phyloP scores from a whole-genome alignment of 176 grass and related monocot species.

The Pontederia paniculata region DNA sequence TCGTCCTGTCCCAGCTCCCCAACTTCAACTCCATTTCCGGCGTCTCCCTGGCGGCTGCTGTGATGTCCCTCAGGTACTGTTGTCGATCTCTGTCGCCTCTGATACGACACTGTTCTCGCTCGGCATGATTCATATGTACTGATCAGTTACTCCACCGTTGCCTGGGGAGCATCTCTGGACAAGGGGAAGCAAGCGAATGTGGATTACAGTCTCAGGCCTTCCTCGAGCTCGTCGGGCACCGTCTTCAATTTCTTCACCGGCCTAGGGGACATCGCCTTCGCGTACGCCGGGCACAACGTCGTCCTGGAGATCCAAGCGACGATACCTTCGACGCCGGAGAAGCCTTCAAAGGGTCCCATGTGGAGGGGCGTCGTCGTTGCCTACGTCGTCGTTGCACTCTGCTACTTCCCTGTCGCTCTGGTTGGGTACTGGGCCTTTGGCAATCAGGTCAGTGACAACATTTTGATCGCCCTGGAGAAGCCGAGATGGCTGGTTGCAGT shows the following conservation, averaged over 20 bases:
- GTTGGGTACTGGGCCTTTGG: no score
- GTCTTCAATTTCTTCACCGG: conserved; percentile 32
- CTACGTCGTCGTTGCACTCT: no score
- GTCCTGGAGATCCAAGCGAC: conserved; percentile 67
- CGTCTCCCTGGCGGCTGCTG: conserved; percentile 59
- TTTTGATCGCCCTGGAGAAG: no score
- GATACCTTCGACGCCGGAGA: conserved; percentile 42
- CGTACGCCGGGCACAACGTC: conserved; percentile 52
- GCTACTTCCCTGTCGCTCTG: no score
- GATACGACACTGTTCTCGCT: neutral
- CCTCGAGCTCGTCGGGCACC: conserved; percentile 10
- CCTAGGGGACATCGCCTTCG: conserved; percentile 27
- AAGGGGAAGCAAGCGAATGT: conserved; percentile 15
- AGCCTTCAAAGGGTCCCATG: conserved; percentile 7
- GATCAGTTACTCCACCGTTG: conserved; percentile 42
- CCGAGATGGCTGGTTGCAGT: no score
- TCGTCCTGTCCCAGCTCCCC: conserved; percentile 59
- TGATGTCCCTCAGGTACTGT: conserved; percentile 49
- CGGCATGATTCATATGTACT: conserved; percentile 5
- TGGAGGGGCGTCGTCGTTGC: no score
- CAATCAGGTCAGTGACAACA: no score
- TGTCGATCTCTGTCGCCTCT: neutral
- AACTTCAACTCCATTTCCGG: conserved; percentile 54
- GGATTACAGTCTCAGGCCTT: conserved; percentile 33
- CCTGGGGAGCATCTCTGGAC: conserved; percentile 39